These are phyloP conservation scores for Bryoerythrophyllum caledonicum DNA, from an alignment of 225 moss, liverwort and hornwort genomes.

Conservation along the genomic window DNA sequence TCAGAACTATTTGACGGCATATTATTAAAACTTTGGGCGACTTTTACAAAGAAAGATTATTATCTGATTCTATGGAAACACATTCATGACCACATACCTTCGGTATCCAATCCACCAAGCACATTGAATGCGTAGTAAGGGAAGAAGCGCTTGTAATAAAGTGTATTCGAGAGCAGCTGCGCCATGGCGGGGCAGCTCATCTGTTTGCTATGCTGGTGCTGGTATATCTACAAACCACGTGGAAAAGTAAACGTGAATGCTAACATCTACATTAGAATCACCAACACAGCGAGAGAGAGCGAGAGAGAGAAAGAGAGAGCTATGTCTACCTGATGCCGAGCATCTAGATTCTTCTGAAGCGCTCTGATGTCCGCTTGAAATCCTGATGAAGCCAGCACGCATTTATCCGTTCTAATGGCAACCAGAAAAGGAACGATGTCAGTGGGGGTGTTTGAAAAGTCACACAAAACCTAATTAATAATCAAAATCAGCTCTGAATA, in stretches of 20 bases:
- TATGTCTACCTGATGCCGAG: slow-evolving; percentile 61
- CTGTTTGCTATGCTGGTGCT: slow-evolving; percentile 83
- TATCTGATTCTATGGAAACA: background rate
- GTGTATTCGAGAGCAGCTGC: slow-evolving; percentile 82
- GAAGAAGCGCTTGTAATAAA: slow-evolving; percentile 84
- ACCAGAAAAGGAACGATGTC: background rate
- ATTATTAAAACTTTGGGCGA: no score
- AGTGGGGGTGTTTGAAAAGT: background rate
- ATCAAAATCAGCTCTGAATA: no score
- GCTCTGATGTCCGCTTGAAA: slow-evolving; percentile 89
- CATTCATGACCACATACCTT: slow-evolving; percentile 33
- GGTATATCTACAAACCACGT: slow-evolving; percentile 49
- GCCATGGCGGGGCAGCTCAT: slow-evolving; percentile 92
- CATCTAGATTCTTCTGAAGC: slow-evolving; percentile 83
- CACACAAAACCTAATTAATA: no score
- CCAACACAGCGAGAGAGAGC: background rate
- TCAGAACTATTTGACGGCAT: no score
- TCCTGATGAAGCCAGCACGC: slow-evolving; percentile 75
- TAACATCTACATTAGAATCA: background rate
- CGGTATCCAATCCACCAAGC: slow-evolving; percentile 71
- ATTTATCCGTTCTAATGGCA: slow-evolving; percentile 60
- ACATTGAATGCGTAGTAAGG: slow-evolving; percentile 89
- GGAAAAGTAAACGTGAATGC: background rate
- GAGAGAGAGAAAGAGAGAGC: no score
- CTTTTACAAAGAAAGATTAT: no score